Base-by-base conservation (phyloP, 495 filamentous ascomycete species). In the Aspergillus sparsus region DNA sequence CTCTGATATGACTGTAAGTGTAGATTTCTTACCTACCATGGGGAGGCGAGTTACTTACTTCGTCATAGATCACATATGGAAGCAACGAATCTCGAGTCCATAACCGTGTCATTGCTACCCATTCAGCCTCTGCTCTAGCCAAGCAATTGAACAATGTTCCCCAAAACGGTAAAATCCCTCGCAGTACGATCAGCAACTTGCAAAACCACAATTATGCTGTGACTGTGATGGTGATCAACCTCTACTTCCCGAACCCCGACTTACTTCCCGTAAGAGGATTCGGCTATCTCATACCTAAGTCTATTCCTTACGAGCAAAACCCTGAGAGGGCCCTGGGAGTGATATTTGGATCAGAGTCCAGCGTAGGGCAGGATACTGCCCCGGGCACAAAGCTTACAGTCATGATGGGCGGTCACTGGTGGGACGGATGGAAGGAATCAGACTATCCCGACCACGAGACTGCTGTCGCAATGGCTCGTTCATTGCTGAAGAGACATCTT, bases 391-490 rank as follows among this genome's bases (percentile, higher is more conserved):
- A 96, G 68, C 70, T 99, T 34, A 97, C 93, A 12, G 89, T 98
- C 53, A 96, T 99, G 89, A 73, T 98, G 21, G 94, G 94, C 52
- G 94, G 94, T 6, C 93, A 97, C 74, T 92, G 88, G 77, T 98
- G 93, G 93, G 84, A 90, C 62, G 80, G 71, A 44, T 84, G 78
- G 79, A 71, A 80, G 27, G 70, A 74, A 12, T 47, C 67, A 0
- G 75, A 81, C 27, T 76, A 77, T 41, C 89, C 89, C 0, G 77
- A 83, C 60, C 77, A 85, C 51, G 79, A 86, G 10, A 76, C 87
- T 55, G 91, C 86, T 18, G 74, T 85, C 33, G 63, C 66, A 2
- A 87, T 93, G 82, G 92, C 93, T 15, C 79, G 80, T 31, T 69
- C 74, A 7, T 77, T 93, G 50, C 76, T 98, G 4, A 68, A 77